Evolutionary conservation across 148 eudicot genomes (phyloP), one percentile per base, ranked within the genome.

Genomic region (Vaccinium darrowii): DNA sequence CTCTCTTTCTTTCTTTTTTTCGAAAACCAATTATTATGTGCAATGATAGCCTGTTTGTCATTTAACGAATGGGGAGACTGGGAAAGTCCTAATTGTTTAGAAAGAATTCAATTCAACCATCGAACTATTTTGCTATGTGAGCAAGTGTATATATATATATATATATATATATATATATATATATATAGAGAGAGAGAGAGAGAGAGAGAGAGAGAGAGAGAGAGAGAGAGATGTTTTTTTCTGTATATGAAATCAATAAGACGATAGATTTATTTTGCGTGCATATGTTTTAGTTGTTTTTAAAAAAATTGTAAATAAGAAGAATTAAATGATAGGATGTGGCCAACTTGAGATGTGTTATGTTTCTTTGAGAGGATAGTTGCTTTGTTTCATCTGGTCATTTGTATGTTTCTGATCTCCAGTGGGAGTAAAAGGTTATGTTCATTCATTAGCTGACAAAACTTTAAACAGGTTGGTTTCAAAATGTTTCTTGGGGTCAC

Each of bases 401-500:
- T 25, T 21, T 5, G 14, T 27, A n/a, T 43, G 7, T 21, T 21
- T 79, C 51, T 78, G 82, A 19, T 63, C 1, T 78, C 50, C 51
- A 63, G 82, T 9, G 4, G 53, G 12, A 62, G 33, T 60, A 65
- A 54, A 60, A 16, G 63, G 30, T 76, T 60, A 14, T 69, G 8
- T 69, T 82, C 18, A 16, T 16, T 67, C 13, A 23, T 57, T 82
- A 51, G 49, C 76, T 82, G 49, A 18, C 50, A 27, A n/a, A 83
- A 33, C 56, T 75, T 65, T 21, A 72, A 76, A 81, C 94, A 94
- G 99, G 96, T 96, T 77, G 99, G 97, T 19, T 89, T 96, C 81
- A 96, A 96, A 91, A 96, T 96, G 99, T 94, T 96, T 88, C 82
- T 94, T 84, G 99, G 97, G 73, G 94, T 95, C 86, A 91, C 94